Evolutionary conservation across 331 rosid species (phyloP).

Genomic region (Acacia pycnantha): DNA sequence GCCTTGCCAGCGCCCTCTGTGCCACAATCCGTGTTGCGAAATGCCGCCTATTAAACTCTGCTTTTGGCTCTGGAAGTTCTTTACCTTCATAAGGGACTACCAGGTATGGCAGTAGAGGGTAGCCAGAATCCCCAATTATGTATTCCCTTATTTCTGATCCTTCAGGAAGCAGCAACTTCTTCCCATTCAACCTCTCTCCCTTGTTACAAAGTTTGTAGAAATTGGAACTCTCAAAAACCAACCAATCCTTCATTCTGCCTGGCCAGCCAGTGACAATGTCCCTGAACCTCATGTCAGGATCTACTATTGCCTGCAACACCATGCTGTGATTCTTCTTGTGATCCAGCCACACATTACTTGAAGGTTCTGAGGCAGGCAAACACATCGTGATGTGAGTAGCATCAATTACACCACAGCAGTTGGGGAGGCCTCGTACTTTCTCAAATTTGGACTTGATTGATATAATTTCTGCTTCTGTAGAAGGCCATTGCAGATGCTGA

Average conservation of each 20-base stretch:
- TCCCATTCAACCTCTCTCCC: slow-evolving; percentile 76
- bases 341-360: slow-evolving; percentile 75
- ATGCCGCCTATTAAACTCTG: slow-evolving; percentile 65
- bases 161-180: slow-evolving; percentile 38
- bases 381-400: slow-evolving; percentile 77
- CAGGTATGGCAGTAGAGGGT: slow-evolving; percentile 67
- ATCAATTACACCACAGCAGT: slow-evolving; percentile 84
- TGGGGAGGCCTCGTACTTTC: slow-evolving; percentile 73
- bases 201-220: slow-evolving; percentile 58
- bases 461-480: slow-evolving; percentile 59
- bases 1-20: slow-evolving; percentile 66
- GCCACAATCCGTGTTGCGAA: slow-evolving; percentile 66
- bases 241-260: slow-evolving; percentile 66
- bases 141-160: slow-evolving; percentile 77
- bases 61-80: slow-evolving; percentile 48
- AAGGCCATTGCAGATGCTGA: slow-evolving; percentile 77
- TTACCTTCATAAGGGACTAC: slow-evolving; percentile 75
- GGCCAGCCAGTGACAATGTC: slow-evolving; percentile 93
- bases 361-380: slow-evolving; percentile 66
- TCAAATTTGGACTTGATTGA: slow-evolving; percentile 71
- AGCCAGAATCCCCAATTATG: slow-evolving; percentile 77
- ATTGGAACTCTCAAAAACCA: slow-evolving; percentile 60
- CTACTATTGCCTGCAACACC: slow-evolving; percentile 92
- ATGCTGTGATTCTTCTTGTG: slow-evolving; percentile 79
- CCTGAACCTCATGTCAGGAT: slow-evolving; percentile 78